These are phyloP conservation scores for Dictyostelium firmibasis DNA, from an alignment of 78 protist species.

Conservation along the genomic window DNA sequence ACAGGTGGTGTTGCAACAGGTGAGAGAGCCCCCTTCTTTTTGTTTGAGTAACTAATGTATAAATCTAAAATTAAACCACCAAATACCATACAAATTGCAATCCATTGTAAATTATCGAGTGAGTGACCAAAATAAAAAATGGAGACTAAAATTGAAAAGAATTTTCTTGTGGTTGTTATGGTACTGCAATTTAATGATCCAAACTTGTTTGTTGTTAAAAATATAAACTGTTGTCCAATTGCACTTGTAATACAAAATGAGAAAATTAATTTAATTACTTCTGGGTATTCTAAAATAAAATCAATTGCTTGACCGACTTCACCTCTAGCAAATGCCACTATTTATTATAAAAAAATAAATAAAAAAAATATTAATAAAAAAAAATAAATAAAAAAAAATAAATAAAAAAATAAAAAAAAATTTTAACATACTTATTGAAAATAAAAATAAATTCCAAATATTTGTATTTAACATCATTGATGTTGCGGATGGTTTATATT, in stretches of 20 bases:
- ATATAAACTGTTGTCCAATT: slow-evolving; percentile 71
- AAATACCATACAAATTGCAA: slow-evolving; percentile 48
- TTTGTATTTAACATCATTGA: slow-evolving; percentile 64
- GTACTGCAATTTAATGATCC: slow-evolving; percentile 67
- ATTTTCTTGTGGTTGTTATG: slow-evolving; percentile 65
- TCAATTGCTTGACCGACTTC: slow-evolving; percentile 31
- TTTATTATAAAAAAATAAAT: background rate
- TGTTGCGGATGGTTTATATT: slow-evolving; percentile 45
- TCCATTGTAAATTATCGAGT: slow-evolving; percentile 35
- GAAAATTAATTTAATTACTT: background rate
- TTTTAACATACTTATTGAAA: background rate
- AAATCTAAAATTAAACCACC: slow-evolving; percentile 47
- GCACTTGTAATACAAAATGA: slow-evolving; percentile 69
- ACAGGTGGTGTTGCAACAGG: background rate
- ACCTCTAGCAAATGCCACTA: slow-evolving; percentile 38
- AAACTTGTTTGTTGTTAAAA: slow-evolving; percentile 25
- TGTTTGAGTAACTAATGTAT: background rate
- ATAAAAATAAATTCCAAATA: slow-evolving; percentile 54
- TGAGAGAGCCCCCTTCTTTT: background rate
- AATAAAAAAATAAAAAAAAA: background rate
- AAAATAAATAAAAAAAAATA: too few relatives aligned
- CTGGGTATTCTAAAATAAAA: slow-evolving; percentile 26
- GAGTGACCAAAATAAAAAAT: slow-evolving; percentile 72
- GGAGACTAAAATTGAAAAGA: slow-evolving; percentile 55
- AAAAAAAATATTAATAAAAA: too few relatives aligned